Base-by-base conservation (phyloP, 2,329 filamentous ascomycete species). In the Hymenoscyphus occultus region DNA sequence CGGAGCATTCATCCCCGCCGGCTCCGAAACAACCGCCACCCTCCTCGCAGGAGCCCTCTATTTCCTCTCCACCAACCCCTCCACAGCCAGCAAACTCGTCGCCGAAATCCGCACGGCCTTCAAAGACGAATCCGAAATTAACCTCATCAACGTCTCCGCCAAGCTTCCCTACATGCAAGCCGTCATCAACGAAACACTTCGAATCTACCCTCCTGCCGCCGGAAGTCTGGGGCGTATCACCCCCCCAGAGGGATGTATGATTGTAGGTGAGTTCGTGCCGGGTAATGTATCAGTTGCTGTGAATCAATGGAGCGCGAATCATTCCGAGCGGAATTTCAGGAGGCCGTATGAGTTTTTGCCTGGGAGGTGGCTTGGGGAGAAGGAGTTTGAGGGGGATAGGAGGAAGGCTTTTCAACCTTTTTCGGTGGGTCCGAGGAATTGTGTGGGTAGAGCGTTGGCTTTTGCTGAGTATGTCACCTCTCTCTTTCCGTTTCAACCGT, bases 51-150 rank as follows among this genome's bases (percentile, higher is more conserved):
- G 67, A 16, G 54, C 59, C 16, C 64, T 60, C 6, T 66, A 65
- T 39, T 45, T 59, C 54, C 71, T 80, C 5, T 62, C 72, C 0
- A 73, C 54, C 3, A 75, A 78, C 48, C 77, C 76, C 0, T 61
- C 69, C 0, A 68, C 64, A 1, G 66, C 77, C 2, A 56, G 72
- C 67, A 77, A 70, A 35, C 58, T 81, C 12, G 71, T 67, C 0
- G 19, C 74, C 0, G 81, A 83, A 70, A 73, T 83, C 0, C 78
- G 80, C 0, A 68, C 72, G 0, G 39, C 73, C 0, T 82, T 82
- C 62, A 62, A 65, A 1, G 66, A 58, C 32, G 59, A 59, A 39
- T 42, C 14, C 3, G 35, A 58, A 22, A 56, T 62, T 5, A 62
- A 31, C n/a, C 12, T 62, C 14, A 16, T 22, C 7, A 45, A 40